Evolutionary conservation across 2,329 filamentous ascomycete genomes (phyloP).

Genomic region (Pseudocercospora macadamiae): DNA sequence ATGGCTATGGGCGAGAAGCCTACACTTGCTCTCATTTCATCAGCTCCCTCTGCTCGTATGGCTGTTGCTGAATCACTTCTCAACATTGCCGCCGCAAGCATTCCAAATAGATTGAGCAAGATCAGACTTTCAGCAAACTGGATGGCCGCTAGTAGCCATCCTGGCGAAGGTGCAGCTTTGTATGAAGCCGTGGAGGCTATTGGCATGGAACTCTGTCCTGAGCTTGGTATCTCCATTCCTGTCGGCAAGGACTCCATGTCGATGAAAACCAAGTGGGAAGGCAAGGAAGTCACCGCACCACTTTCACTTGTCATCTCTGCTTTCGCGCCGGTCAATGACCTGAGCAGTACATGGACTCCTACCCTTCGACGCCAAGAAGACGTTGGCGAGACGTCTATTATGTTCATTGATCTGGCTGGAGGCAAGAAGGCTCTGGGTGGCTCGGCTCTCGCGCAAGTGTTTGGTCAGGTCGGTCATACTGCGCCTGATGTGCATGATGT

Average conservation of each 20-base stretch:
- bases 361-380: constrained; percentile 81
- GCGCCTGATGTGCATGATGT: constrained; percentile 83
- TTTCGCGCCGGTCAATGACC: constrained; percentile 81
- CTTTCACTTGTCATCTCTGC: constrained; percentile 90
- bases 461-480: constrained; percentile 81
- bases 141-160: constrained; percentile 96
- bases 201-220: constrained; percentile 87
- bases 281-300: constrained; percentile 87
- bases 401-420: constrained; percentile 87
- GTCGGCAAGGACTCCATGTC: constrained; percentile 98
- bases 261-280: constrained; percentile 96
- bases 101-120: constrained; percentile 72
- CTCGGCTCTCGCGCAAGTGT: constrained; percentile 86
- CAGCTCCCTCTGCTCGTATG: constrained; percentile 91
- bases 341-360: constrained; percentile 90
- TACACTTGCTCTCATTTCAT: constrained; percentile 82
- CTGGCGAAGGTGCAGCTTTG: constrained; percentile 86
- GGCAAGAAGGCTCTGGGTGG: constrained; percentile 84
- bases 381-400: constrained; percentile 82
- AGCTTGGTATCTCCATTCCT: constrained; percentile 88
- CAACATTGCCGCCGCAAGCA: constrained; percentile 83
- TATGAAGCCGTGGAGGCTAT: constrained; percentile 95
- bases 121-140: constrained; percentile 94
- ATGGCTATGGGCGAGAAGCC: constrained; percentile 97
- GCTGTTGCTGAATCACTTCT: constrained; percentile 90